A percentile compares a stretch with the other conserved stretches of the same genome.
These are phyloP conservation scores for Penicillium sp. DNA, from an alignment of 2,329 filamentous ascomycete species.

Conservation along the genomic window DNA sequence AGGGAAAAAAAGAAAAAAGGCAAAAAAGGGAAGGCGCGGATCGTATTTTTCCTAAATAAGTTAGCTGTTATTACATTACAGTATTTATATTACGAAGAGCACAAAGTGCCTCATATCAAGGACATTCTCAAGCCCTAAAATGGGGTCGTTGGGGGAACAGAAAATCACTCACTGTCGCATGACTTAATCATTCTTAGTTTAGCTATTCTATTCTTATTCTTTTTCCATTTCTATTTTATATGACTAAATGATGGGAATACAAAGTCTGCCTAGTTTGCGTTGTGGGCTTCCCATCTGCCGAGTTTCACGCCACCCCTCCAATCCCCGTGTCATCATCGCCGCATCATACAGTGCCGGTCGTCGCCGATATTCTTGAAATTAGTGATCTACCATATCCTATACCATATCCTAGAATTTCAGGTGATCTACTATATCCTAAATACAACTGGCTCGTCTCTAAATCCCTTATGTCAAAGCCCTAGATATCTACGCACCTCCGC, in stretches of 20 bases:
- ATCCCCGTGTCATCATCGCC: conserved; percentile 22
- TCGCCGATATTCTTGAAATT: conserved; percentile 13
- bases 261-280: too few relatives aligned
- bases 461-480: not conserved
- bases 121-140: conserved; percentile 17
- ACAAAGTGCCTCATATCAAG: conserved; percentile 13
- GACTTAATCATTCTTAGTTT: conserved; percentile 4
- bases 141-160: conserved; percentile 25
- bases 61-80: not conserved
- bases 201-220: too few relatives aligned
- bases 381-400: conserved; percentile 6
- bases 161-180: conserved; percentile 18
- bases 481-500: conserved; percentile 5
- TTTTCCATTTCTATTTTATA: not conserved
- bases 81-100: not conserved
- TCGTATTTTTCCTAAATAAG: not conserved
- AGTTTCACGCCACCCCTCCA: conserved; percentile 14
- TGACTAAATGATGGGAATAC: too few relatives aligned
- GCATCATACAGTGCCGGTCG: conserved; percentile 23
- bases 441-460: not conserved
- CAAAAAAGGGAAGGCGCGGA: conserved; percentile 3
- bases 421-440: too few relatives aligned
- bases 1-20: not conserved
- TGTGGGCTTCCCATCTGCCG: conserved; percentile 6
- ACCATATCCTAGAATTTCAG: too few relatives aligned